A percentile compares a stretch with the other conserved stretches of the same genome.
Evolutionary conservation across 768 basidiomycete species (phyloP).

Genomic region (Russula abietina): DNA sequence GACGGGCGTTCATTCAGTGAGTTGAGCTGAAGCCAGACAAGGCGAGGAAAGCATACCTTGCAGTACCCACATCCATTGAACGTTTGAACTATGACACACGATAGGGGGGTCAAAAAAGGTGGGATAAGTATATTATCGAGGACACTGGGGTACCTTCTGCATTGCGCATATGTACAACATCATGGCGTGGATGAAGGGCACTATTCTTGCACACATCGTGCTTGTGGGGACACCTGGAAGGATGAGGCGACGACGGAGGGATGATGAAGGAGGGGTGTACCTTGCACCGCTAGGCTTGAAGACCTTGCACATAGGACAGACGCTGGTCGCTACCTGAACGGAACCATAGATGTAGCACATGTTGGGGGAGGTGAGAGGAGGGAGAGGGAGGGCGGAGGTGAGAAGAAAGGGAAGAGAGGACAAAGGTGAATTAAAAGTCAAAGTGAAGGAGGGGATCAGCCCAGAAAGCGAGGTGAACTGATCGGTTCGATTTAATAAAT

Average conservation of each 20-base stretch:
- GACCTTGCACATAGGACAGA: slow-evolving; percentile 83
- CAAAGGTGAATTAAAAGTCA: slow-evolving; percentile 37
- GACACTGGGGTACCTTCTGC: slow-evolving; percentile 61
- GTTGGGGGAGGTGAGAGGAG: slow-evolving; percentile 26
- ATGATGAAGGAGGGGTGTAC: slow-evolving; percentile 33
- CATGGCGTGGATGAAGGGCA: slow-evolving; percentile 64
- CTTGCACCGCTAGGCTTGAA: slow-evolving; percentile 56
- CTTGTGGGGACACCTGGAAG: slow-evolving; percentile 65
- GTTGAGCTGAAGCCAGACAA: background rate
- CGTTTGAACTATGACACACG: slow-evolving; percentile 50
- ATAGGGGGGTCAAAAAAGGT: slow-evolving; percentile 24
- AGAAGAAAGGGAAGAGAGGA: slow-evolving; percentile 33
- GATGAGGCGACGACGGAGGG: slow-evolving; percentile 25
- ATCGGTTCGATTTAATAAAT: slow-evolving; percentile 35
- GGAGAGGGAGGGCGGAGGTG: slow-evolving; percentile 14
- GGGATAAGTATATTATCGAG: background rate
- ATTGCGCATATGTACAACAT: slow-evolving; percentile 76
- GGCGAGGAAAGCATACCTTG: slow-evolving; percentile 51
- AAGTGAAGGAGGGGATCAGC: slow-evolving; percentile 28
- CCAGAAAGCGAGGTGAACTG: slow-evolving; percentile 28
- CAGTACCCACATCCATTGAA: slow-evolving; percentile 88
- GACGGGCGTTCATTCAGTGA: background rate
- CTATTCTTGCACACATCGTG: slow-evolving; percentile 73
- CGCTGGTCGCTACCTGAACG: slow-evolving; percentile 56
- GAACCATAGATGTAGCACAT: slow-evolving; percentile 77